Conservation (phyloP, 768 basidiomycete species). For the Sarcodon sp. region DNA sequence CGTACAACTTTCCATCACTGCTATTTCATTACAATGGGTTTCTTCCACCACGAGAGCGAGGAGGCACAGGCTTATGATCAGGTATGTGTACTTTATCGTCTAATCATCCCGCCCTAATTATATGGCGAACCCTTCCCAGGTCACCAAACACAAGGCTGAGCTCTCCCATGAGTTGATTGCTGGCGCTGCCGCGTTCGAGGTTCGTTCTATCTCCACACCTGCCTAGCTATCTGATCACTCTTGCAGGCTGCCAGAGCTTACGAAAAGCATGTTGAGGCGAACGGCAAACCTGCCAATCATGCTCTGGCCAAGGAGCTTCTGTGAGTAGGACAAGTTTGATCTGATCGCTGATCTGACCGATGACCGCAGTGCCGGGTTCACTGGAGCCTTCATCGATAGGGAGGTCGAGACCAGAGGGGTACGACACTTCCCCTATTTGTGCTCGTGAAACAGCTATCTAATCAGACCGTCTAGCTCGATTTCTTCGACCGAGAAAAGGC, state of each 20-base stretch:
- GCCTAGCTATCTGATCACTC: neutral
- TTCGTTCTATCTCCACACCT: slow-evolving; percentile 7
- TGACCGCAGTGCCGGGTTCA: slow-evolving; percentile 33
- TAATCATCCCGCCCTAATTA: too few species aligned
- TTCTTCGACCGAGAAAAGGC: slow-evolving; percentile 29
- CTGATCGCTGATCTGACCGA: neutral
- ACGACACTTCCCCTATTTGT: neutral
- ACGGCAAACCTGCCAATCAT: slow-evolving; percentile 40
- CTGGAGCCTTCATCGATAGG: slow-evolving; percentile 39
- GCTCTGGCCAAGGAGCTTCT: slow-evolving; percentile 44
- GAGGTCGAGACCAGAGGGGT: slow-evolving; percentile 47
- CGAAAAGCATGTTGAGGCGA: slow-evolving; percentile 32
- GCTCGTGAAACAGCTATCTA: neutral
- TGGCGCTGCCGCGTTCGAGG: slow-evolving; percentile 55
- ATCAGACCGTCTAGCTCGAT: slow-evolving; percentile 21
- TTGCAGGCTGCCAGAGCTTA: slow-evolving; percentile 50
- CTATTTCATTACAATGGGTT: too few species aligned
- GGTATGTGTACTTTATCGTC: too few species aligned
- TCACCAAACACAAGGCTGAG: slow-evolving; percentile 31
- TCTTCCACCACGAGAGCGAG: too few species aligned
- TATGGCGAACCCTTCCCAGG: too few species aligned
- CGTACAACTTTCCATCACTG: too few species aligned
- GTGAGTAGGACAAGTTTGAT: slow-evolving; percentile 11
- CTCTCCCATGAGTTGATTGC: slow-evolving; percentile 58
- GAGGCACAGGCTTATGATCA: too few species aligned